Percentiles rank a stretch among this genome's conserved stretches.
Evolutionary conservation across 371 early-diverging fungal species (phyloP).

Genomic region (Saksenaea oblongispora): DNA sequence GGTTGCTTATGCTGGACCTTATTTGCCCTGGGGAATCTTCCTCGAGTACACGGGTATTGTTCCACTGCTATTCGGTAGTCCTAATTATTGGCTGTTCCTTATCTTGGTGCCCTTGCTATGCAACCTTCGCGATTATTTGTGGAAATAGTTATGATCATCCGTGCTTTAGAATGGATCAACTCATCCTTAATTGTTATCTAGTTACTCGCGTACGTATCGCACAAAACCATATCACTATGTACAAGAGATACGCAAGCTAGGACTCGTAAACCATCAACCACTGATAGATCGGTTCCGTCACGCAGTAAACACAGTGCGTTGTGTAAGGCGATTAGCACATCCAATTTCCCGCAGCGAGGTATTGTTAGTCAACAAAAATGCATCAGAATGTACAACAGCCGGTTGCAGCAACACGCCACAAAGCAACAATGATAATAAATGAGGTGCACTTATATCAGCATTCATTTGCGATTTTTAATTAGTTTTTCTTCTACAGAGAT

Average conservation of each 20-base stretch:
- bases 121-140: slow-evolving; percentile 78
- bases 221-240: slow-evolving; percentile 84
- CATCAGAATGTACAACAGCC: not conserved
- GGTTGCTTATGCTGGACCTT: slow-evolving; percentile 75
- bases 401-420: not conserved
- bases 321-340: slow-evolving; percentile 90
- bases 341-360: slow-evolving; percentile 94
- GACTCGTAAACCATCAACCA: slow-evolving; percentile 92
- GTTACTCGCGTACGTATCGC: slow-evolving; percentile 28
- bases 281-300: slow-evolving; percentile 93
- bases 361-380: slow-evolving; percentile 70
- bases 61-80: slow-evolving; percentile 59
- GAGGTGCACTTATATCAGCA: not conserved
- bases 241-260: slow-evolving; percentile 95
- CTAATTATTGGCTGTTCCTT: slow-evolving; percentile 81
- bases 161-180: not conserved
- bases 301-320: slow-evolving; percentile 91
- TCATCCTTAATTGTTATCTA: slow-evolving; percentile 1
- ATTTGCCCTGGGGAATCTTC: slow-evolving; percentile 50
- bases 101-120: slow-evolving; percentile 75
- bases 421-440: not conserved
- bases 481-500: slow-evolving; percentile 6
- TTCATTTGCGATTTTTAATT: slow-evolving; percentile 2
- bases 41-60: slow-evolving; percentile 78
- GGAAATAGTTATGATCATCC: slow-evolving; percentile 75